phyloP scores from a whole-genome alignment of 192 early-diverging fungal species.

The Diversispora epigaea region DNA sequence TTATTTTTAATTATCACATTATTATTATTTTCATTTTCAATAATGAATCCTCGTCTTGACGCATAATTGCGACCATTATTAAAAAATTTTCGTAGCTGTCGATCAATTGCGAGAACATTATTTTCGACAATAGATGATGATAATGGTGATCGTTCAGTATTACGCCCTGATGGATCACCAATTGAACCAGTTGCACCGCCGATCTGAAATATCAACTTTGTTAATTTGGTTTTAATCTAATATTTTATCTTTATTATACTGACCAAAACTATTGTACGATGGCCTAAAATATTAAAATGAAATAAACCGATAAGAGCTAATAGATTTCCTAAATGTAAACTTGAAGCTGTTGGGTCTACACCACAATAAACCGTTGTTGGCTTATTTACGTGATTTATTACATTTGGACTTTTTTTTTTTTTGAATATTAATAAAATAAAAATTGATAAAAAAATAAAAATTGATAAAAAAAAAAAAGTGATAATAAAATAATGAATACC shows the following conservation, averaged over 20 bases:
- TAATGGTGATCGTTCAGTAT: conserved; percentile 75
- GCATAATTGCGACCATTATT: conserved; percentile 49
- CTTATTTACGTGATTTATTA: conserved; percentile 45
- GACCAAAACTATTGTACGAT: conserved; percentile 81
- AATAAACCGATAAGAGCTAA: conserved; percentile 79
- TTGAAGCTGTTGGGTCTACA: conserved; percentile 91
- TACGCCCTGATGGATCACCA: conserved; percentile 89
- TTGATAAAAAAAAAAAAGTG: not conserved
- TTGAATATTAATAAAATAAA: not conserved
- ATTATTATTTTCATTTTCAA: conserved; percentile 24
- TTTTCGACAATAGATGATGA: conserved; percentile 50
- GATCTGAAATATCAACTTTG: conserved; percentile 42
- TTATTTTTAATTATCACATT: conserved; percentile 73
- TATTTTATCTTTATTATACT: not conserved
- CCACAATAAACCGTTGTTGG: conserved; percentile 79
- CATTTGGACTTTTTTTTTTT: conserved; percentile 41
- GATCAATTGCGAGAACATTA: conserved; percentile 69
- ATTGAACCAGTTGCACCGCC: conserved; percentile 92
- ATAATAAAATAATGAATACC: conserved; percentile 33
- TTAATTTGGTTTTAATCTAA: conserved; percentile 10
- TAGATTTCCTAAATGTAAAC: conserved; percentile 90
- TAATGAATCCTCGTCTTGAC: conserved; percentile 38
- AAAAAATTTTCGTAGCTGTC: conserved; percentile 75
- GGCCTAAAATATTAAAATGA: conserved; percentile 82
- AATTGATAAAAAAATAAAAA: not conserved